Percentiles rank a stretch among this genome's conserved stretches.
Evolutionary conservation across 192 early-diverging fungal species (phyloP).

Genomic region (Chytriomyces confervae): DNA sequence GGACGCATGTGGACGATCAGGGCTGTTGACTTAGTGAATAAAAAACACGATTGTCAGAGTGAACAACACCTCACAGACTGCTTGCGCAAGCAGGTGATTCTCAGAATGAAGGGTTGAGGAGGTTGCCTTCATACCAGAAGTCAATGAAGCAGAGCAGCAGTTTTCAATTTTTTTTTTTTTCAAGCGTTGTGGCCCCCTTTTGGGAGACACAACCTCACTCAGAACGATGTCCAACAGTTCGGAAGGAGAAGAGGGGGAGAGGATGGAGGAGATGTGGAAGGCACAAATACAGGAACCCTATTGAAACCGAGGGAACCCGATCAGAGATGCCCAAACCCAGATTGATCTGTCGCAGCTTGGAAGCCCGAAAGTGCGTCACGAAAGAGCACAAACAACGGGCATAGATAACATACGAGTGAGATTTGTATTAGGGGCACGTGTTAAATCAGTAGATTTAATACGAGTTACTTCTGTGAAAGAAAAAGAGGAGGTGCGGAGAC

Average conservation of each 20-base stretch:
- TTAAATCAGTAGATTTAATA: slow-evolving; percentile 2
- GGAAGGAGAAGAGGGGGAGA: not conserved
- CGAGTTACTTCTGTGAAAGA: not conserved
- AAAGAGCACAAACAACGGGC: not conserved
- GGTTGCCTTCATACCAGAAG: too few relatives aligned
- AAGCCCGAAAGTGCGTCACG: not conserved
- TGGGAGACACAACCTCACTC: too few relatives aligned
- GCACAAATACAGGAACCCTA: slow-evolving; percentile 12
- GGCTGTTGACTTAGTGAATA: too few relatives aligned
- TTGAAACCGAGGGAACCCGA: not conserved
- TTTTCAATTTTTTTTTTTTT: too few relatives aligned
- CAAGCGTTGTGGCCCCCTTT: too few relatives aligned
- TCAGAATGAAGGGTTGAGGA: not conserved
- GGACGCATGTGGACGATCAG: not conserved
- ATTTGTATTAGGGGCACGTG: slow-evolving; percentile 22
- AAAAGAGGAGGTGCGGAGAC: not conserved
- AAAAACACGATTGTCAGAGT: too few relatives aligned
- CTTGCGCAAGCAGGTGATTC: not conserved
- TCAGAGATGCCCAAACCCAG: slow-evolving; percentile 11
- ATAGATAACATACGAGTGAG: slow-evolving; percentile 5
- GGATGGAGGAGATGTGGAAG: slow-evolving; percentile 6
- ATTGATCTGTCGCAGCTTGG: slow-evolving; percentile 2
- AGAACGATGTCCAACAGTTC: not conserved
- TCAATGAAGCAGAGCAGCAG: not conserved
- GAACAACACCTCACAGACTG: not conserved